phyloP scores from a whole-genome alignment of 108 stramenopile species.

The Skeletonema costatum region DNA sequence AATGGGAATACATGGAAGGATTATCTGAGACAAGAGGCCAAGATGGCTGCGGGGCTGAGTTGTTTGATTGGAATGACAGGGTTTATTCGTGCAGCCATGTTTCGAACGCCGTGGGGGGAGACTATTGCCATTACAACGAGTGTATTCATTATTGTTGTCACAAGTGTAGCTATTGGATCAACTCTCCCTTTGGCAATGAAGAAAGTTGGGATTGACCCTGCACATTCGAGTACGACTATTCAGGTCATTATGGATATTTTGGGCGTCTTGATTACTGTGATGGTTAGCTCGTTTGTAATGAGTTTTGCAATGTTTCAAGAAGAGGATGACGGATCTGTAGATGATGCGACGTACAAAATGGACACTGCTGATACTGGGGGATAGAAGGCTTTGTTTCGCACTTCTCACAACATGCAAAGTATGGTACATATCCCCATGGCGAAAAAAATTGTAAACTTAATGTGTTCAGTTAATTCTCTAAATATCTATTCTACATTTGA shows the following conservation, averaged over 20 bases:
- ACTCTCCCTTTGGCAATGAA: conserved; percentile 82
- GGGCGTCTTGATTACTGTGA: conserved; percentile 83
- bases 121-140: conserved; percentile 81
- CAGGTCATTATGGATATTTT: conserved; percentile 95
- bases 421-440: too few relatives aligned
- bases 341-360: background rate
- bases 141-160: conserved; percentile 77
- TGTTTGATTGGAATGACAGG: conserved; percentile 67
- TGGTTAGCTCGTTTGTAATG: conserved; percentile 50
- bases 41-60: conserved; percentile 74
- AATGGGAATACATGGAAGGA: conserved; percentile 58
- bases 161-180: conserved; percentile 77
- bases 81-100: conserved; percentile 69
- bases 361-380: background rate
- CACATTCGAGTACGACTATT: conserved; percentile 87
- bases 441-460: background rate
- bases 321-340: conserved; percentile 1
- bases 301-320: conserved; percentile 36
- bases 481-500: background rate
- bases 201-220: conserved; percentile 82
- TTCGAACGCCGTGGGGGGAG: conserved; percentile 70
- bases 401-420: too few relatives aligned
- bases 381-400: background rate
- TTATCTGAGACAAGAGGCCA: conserved; percentile 70
- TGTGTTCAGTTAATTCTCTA: background rate